Evolutionary conservation across 129 eudicot species (phyloP), one percentile per base, ranked within the genome.

Genomic region (Lactuca saligna): DNA sequence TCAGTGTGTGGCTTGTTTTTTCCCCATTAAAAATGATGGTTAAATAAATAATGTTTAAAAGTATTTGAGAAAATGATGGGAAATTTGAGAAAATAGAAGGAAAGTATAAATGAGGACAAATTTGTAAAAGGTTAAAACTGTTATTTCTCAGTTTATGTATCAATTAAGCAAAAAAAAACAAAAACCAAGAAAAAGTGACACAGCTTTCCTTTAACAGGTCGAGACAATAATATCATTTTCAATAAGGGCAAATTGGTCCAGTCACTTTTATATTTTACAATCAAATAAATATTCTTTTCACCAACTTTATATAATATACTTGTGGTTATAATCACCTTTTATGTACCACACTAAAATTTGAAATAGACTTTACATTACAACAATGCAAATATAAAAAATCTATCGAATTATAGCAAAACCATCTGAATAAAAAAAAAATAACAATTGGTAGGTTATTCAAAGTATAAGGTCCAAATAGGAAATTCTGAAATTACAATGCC

Each of bases 1-100:
- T 91, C 88, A 49, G 98, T 35, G 89, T 56, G 74, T 91, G 88
- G 82, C 91, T 88, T 76, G 95, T 96, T 75, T 72, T 78, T 32
- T 88, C 33, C 51, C 97, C 97, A 31, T 20, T 20, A 20, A 20
- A 20, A 25, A 25, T 25, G 29, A 25, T 25, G 29, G 1, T 1
- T 25, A 25, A 25, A 25, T 25, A 25, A 25, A 25, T 25, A 25
- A 25, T 25, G 29, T 25, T 25, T 25, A 25, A 25, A 25, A 25
- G 2, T 25, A 25, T 25, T 25, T 25, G 29, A 25, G 29, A 25
- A 25, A 25, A 25, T 25, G 29, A 25, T 25, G 29, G 29, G 29
- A 25, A 25, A 25, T 25, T 25, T 25, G 29, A 25, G 29, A 2
- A 25, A 25, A 25, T 25, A 25, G 29, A 25, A 25, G 29, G 29